Evolutionary conservation across 2,329 filamentous ascomycete genomes (phyloP).

Genomic region (Sclerotinia trifoliorum): DNA sequence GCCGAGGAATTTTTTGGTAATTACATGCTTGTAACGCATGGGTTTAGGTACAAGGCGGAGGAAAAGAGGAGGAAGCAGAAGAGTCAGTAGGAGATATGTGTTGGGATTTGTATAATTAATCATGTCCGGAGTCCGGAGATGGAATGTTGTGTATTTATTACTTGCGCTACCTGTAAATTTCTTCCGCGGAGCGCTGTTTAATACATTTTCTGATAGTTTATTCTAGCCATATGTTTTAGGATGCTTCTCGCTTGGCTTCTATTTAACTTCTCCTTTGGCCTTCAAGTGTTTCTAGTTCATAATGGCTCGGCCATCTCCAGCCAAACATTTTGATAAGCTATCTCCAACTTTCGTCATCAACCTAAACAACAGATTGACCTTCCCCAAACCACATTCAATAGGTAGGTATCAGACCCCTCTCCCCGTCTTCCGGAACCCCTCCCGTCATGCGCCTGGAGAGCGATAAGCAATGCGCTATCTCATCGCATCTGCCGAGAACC

Average conservation of each 20-base stretch:
- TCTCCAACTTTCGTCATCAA: too few relatives aligned
- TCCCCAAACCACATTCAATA: not conserved
- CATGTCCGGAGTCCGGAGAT: too few relatives aligned
- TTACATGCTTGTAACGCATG: slow-evolving; percentile 48
- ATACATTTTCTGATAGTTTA: not conserved
- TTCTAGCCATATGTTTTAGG: not conserved
- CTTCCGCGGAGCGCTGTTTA: not conserved
- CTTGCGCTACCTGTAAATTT: not conserved
- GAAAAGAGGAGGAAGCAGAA: slow-evolving; percentile 36
- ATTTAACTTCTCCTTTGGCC: not conserved
- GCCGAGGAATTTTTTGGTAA: slow-evolving; percentile 50
- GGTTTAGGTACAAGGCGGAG: slow-evolving; percentile 42
- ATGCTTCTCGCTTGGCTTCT: not conserved
- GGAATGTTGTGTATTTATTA: not conserved
- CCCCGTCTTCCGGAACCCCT: not conserved
- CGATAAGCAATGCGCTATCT: not conserved
- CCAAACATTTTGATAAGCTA: not conserved
- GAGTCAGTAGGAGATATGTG: not conserved
- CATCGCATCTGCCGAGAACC: not conserved
- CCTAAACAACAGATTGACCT: too few relatives aligned
- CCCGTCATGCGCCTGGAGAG: not conserved
- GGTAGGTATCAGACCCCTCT: not conserved
- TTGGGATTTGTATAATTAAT: not conserved
- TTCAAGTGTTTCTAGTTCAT: too few relatives aligned
- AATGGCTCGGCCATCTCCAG: not conserved